phyloP scores from a whole-genome alignment of 805 yeast species.

The Yamadazyma sp. region DNA sequence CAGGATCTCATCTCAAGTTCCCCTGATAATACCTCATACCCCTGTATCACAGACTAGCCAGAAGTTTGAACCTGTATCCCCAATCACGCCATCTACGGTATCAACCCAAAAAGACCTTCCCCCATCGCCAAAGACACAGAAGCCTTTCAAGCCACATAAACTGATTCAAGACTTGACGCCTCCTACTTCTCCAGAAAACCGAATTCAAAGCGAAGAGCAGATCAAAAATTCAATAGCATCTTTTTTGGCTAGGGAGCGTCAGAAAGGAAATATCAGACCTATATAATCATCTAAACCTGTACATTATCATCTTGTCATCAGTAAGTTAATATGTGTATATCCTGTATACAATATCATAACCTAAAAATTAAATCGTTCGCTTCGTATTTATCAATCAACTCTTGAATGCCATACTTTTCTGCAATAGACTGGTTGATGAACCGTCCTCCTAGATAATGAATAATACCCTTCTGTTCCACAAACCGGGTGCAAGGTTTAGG shows the following conservation, averaged over 20 bases:
- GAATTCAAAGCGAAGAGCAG: conserved; percentile 3
- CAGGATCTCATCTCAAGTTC: too few relatives aligned
- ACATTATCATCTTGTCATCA: background rate
- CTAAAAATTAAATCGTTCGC: conserved; percentile 39
- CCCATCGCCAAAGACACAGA: conserved; percentile 3
- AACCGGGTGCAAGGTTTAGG: conserved; percentile 83
- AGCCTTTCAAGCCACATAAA: background rate
- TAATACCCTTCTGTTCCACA: conserved; percentile 32
- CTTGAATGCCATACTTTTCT: conserved; percentile 65
- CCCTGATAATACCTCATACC: background rate
- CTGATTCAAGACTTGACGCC: background rate
- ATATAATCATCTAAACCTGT: background rate
- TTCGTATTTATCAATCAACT: conserved; percentile 28
- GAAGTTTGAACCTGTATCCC: conserved; percentile 1
- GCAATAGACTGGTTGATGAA: conserved; percentile 73
- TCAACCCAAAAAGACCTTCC: conserved; percentile 4
- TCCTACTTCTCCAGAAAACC: conserved; percentile 1
- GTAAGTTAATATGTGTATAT: background rate
- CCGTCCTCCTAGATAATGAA: conserved; percentile 88
- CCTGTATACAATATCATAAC: conserved; percentile 15
- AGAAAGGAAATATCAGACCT: conserved; percentile 1
- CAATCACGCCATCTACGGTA: background rate
- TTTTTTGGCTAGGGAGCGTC: conserved; percentile 7
- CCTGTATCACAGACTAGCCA: background rate
- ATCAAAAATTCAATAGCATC: conserved; percentile 12